Conservation (phyloP, 2,329 filamentous ascomycete species). For the Keithomyces neogunnii region DNA sequence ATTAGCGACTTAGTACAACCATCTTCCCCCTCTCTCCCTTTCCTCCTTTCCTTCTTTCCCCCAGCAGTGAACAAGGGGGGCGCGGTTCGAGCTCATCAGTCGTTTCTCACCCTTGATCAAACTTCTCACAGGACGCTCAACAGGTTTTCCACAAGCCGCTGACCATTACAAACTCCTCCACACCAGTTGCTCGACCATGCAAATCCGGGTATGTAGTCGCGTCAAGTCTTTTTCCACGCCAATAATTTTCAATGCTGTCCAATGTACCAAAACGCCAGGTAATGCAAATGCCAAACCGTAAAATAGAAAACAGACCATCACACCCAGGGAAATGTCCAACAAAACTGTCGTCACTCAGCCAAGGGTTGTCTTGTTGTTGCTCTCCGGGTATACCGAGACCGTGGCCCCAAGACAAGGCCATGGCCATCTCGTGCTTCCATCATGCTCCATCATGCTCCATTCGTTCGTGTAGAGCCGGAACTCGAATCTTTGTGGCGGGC, state of each 20-base stretch:
- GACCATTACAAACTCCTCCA: slow-evolving; percentile 13
- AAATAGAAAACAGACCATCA: too few species aligned
- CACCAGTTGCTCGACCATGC: slow-evolving; percentile 12
- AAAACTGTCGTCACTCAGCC: neutral
- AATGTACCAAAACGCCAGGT: slow-evolving; percentile 15
- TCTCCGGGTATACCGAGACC: neutral
- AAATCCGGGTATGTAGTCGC: slow-evolving; percentile 19
- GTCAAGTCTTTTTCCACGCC: slow-evolving; percentile 12
- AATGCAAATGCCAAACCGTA: slow-evolving; percentile 15
- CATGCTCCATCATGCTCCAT: slow-evolving; percentile 17
- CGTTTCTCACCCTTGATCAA: neutral
- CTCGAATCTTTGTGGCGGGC: slow-evolving; percentile 22
- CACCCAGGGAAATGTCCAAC: neutral
- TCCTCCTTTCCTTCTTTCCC: too few species aligned
- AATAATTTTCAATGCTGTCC: slow-evolving; percentile 12
- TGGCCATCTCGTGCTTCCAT: neutral
- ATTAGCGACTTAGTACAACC: too few species aligned
- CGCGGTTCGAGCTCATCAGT: neutral
- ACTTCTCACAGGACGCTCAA: neutral
- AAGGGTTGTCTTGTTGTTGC: neutral
- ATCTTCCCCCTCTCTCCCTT: too few species aligned
- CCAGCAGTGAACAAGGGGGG: neutral
- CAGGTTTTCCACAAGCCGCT: slow-evolving; percentile 1
- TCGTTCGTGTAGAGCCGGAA: slow-evolving; percentile 20
- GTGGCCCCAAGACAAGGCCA: neutral